phyloP scores from a whole-genome alignment of 2,329 filamentous ascomycete species.

The Cyclaneusma minus region DNA sequence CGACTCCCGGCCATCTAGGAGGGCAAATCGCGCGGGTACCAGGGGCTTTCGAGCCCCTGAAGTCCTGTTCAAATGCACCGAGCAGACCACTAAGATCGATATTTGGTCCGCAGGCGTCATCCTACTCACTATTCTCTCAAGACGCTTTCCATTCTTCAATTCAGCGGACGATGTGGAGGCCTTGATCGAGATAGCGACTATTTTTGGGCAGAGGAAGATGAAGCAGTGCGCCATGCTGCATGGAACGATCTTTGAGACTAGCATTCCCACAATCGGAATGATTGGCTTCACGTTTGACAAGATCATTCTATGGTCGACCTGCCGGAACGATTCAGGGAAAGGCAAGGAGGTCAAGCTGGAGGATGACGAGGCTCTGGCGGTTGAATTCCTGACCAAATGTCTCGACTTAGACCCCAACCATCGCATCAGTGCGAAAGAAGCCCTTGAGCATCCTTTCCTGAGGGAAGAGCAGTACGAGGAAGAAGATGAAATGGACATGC shows the following conservation, averaged over 20 bases:
- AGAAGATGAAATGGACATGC: constrained; percentile 35
- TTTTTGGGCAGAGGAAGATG: constrained; percentile 81
- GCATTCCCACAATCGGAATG: constrained; percentile 76
- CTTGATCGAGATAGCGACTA: constrained; percentile 91
- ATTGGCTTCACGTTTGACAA: constrained; percentile 80
- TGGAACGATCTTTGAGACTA: constrained; percentile 84
- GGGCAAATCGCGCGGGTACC: constrained; percentile 89
- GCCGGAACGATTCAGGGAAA: constrained; percentile 45
- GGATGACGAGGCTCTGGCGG: constrained; percentile 54
- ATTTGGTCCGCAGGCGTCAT: constrained; percentile 98
- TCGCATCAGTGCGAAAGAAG: constrained; percentile 61
- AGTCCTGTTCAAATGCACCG: constrained; percentile 91
- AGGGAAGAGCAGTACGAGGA: constrained; percentile 30
- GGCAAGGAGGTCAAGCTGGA: constrained; percentile 37
- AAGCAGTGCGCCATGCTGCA: constrained; percentile 68
- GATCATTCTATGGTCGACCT: constrained; percentile 90
- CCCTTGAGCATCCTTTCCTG: constrained; percentile 58
- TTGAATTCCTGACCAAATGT: constrained; percentile 56
- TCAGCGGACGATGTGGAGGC: constrained; percentile 96
- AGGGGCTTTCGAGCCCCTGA: constrained; percentile 92
- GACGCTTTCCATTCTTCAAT: constrained; percentile 96
- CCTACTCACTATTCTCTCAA: constrained; percentile 80
- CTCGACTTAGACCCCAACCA: constrained; percentile 63
- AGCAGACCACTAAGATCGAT: constrained; percentile 86
- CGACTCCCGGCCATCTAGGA: constrained; percentile 72